Conservation (phyloP, 768 basidiomycete genomes). For the Mycena rebaudengoi region DNA sequence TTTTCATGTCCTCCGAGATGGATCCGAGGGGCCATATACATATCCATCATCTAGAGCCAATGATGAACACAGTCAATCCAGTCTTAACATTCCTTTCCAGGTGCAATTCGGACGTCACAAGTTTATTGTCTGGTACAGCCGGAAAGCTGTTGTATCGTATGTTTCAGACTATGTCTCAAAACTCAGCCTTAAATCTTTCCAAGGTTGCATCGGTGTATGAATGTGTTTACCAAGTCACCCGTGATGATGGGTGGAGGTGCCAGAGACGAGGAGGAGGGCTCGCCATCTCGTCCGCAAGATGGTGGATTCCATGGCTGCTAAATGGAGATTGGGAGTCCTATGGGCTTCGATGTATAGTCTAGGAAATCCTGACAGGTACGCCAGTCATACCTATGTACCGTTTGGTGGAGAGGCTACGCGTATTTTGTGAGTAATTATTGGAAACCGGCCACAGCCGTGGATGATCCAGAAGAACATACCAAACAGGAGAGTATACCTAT, state of each 20-base stretch:
- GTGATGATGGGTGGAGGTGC: no score
- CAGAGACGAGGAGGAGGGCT: background rate
- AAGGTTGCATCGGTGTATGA: background rate
- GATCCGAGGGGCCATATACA: background rate
- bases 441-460: no score
- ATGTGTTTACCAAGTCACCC: background rate
- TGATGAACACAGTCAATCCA: background rate
- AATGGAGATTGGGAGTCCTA: conserved; percentile 1
- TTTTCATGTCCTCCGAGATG: background rate
- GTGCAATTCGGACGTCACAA: background rate
- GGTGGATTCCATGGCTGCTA: background rate
- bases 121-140: no score
- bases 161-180: background rate
- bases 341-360: no score
- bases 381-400: background rate
- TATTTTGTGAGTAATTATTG: background rate
- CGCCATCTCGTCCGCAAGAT: background rate
- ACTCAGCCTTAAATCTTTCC: background rate
- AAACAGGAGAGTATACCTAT: no score
- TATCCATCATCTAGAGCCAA: background rate
- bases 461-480: no score
- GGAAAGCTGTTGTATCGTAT: background rate
- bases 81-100: background rate
- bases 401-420: background rate
- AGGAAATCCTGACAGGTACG: background rate